Conservation (phyloP, 495 filamentous ascomycete genomes). For the Penicillium antarcticum region DNA sequence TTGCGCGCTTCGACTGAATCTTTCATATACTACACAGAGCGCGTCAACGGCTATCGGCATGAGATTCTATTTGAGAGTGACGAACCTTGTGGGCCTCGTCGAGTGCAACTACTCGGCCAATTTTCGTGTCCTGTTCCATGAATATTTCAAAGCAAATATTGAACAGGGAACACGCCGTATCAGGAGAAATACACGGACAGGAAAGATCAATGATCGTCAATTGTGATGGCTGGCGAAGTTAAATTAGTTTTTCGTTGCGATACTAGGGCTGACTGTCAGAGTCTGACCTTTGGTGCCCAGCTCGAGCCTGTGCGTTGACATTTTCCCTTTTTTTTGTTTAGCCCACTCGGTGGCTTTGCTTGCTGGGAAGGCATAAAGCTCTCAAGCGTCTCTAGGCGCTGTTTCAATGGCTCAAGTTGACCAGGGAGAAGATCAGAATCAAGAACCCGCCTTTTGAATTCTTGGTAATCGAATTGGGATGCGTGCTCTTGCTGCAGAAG, state of each 20-base stretch:
- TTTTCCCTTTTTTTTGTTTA: too few species aligned
- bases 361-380: slow-evolving; percentile 50
- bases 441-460: slow-evolving; percentile 43
- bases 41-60: too few species aligned
- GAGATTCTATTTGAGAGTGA: background rate
- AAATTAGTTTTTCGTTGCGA: too few species aligned
- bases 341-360: background rate
- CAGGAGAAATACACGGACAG: slow-evolving; percentile 64
- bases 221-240: background rate
- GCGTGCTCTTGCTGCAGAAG: slow-evolving; percentile 38
- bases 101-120: slow-evolving; percentile 53
- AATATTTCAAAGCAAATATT: slow-evolving; percentile 62
- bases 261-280: too few species aligned
- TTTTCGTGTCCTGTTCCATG: slow-evolving; percentile 44
- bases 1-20: slow-evolving; percentile 27
- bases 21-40: slow-evolving; percentile 49
- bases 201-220: slow-evolving; percentile 72
- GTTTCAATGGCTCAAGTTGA: slow-evolving; percentile 50
- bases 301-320: slow-evolving; percentile 1
- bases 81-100: slow-evolving; percentile 58
- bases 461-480: slow-evolving; percentile 48
- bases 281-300: slow-evolving; percentile 12
- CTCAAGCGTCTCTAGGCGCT: slow-evolving; percentile 55
- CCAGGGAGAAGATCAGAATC: slow-evolving; percentile 33
- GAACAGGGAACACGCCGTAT: slow-evolving; percentile 63